Conservation (phyloP, 345 rosid species). For the Melaleuca alternifolia region DNA sequence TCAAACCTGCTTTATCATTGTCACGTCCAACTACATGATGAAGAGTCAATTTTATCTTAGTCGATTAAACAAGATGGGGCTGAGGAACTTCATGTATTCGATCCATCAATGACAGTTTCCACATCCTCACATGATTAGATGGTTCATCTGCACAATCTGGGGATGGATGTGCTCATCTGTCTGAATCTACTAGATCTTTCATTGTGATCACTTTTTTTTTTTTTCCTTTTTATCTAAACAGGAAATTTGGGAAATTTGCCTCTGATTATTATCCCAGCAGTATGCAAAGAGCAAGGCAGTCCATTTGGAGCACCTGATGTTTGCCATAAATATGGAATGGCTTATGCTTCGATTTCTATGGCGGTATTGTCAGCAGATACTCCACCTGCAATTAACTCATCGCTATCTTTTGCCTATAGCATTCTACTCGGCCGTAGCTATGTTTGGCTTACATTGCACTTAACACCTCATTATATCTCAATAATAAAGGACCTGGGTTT, state of each 20-base stretch:
- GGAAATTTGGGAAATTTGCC: constrained; percentile 46
- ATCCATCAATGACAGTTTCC: background rate
- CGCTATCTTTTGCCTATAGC: background rate
- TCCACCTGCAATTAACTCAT: background rate
- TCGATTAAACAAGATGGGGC: background rate
- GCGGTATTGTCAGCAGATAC: constrained; percentile 18
- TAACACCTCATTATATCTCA: background rate
- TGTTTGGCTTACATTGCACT: background rate
- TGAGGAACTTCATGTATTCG: background rate
- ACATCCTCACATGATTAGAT: background rate
- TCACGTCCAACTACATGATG: background rate
- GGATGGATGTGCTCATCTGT: background rate
- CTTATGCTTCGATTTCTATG: constrained; percentile 43
- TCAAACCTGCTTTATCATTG: background rate
- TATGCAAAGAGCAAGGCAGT: constrained; percentile 34
- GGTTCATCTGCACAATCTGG: background rate
- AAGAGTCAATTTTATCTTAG: background rate
- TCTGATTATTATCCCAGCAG: constrained; percentile 38
- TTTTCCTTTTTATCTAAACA: background rate
- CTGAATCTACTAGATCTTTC: background rate
- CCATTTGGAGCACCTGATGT: constrained; percentile 36
- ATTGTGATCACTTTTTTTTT: background rate
- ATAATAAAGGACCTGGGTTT: background rate
- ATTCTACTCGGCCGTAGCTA: background rate
- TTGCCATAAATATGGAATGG: constrained; percentile 23